Conservation (phyloP, 306 rosid genomes). For the Quercus rubra region DNA sequence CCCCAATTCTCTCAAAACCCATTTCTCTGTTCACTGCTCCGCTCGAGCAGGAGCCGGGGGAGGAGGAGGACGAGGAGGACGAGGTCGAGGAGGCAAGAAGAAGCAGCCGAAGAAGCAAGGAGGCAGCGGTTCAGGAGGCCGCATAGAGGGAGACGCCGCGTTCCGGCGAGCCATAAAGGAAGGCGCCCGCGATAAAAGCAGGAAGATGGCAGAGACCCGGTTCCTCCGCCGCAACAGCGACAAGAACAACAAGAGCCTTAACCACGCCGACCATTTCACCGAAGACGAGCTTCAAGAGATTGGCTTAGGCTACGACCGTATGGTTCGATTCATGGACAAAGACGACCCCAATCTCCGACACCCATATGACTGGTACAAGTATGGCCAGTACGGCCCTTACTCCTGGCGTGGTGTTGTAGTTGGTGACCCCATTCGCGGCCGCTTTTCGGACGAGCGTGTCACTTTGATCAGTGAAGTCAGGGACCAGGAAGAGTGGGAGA, state of each 20-base stretch:
- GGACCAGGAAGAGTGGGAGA: constrained; percentile 90
- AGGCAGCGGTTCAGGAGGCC: constrained; percentile 16
- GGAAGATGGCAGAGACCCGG: constrained; percentile 60
- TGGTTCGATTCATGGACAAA: constrained; percentile 86
- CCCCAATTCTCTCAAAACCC: too few relatives aligned
- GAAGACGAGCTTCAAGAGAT: constrained; percentile 80
- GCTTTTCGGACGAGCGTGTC: constrained; percentile 71
- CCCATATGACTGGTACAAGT: constrained; percentile 87
- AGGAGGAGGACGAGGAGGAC: too few relatives aligned
- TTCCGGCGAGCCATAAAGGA: constrained; percentile 50
- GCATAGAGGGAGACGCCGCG: constrained; percentile 60
- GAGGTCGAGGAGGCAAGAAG: constrained; percentile 46
- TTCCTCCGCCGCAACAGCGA: constrained; percentile 51
- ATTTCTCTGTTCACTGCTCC: too few relatives aligned
- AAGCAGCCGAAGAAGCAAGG: constrained; percentile 39
- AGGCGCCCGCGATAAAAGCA: constrained; percentile 49
- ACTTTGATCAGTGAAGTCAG: constrained; percentile 66
- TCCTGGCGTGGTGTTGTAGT: constrained; percentile 90
- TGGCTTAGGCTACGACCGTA: constrained; percentile 80
- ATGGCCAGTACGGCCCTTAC: constrained; percentile 83
- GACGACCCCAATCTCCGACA: constrained; percentile 85
- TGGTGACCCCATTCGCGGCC: constrained; percentile 75
- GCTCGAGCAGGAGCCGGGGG: too few relatives aligned
- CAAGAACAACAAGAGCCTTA: constrained; percentile 43
- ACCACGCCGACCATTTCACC: constrained; percentile 66